Percentiles rank a stretch among this genome's conserved stretches.
phyloP scores from a whole-genome alignment of 768 basidiomycete genomes.

The Tylopilus subfusipes region DNA sequence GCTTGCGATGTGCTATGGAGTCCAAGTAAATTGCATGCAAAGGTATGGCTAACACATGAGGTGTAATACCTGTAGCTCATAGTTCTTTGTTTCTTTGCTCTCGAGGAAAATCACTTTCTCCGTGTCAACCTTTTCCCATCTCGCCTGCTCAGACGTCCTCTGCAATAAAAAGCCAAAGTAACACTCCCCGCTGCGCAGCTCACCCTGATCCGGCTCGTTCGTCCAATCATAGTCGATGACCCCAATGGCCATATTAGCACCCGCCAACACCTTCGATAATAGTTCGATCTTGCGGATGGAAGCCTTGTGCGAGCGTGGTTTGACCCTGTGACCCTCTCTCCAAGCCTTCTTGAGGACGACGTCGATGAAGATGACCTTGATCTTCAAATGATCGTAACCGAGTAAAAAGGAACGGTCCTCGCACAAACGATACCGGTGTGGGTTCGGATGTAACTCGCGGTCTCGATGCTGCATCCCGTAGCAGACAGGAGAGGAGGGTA shows the following conservation, averaged over 20 bases:
- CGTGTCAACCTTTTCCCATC: constrained; percentile 2
- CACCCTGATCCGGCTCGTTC: background rate
- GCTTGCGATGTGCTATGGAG: background rate
- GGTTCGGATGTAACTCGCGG: background rate
- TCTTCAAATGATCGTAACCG: constrained; percentile 4
- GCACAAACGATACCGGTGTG: background rate
- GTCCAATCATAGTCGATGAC: constrained; percentile 6
- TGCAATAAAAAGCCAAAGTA: constrained; percentile 4
- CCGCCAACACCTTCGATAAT: background rate
- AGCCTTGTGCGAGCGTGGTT: background rate
- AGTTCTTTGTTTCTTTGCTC: background rate
- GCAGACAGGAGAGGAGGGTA: constrained; percentile 6
- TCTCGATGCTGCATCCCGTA: background rate
- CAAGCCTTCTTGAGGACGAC: background rate
- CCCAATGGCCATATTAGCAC: background rate
- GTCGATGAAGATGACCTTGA: constrained; percentile 1
- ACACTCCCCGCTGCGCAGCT: background rate
- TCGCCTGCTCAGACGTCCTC: background rate
- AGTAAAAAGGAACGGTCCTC: constrained; percentile 2
- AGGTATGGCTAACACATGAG: constrained; percentile 1
- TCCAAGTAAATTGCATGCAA: too few relatives aligned
- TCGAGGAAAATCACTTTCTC: constrained; percentile 1
- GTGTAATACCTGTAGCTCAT: background rate
- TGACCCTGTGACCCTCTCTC: background rate
- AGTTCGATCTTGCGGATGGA: background rate